Percentiles rank a stretch among this genome's conserved stretches.
Evolutionary conservation across 2,329 filamentous ascomycete genomes (phyloP).

Genomic region (Hymenoscyphus repandus): DNA sequence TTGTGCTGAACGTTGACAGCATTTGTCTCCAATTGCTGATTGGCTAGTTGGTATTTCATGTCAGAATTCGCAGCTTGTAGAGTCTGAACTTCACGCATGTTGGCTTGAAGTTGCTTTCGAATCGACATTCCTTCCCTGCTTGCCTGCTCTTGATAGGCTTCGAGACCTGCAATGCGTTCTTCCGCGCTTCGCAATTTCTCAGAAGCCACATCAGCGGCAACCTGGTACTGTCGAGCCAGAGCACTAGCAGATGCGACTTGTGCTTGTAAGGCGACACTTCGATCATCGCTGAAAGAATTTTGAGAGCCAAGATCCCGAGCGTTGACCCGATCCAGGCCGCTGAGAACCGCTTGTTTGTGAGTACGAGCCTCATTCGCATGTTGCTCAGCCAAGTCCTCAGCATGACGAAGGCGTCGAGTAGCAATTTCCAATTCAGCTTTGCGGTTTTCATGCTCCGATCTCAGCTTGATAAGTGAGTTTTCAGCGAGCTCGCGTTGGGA

Average conservation of each 20-base stretch:
- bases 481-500: slow-evolving; percentile 70
- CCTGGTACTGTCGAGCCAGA: slow-evolving; percentile 82
- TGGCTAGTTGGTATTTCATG: slow-evolving; percentile 74
- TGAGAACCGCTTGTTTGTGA: slow-evolving; percentile 76
- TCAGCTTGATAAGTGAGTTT: slow-evolving; percentile 68
- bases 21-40: slow-evolving; percentile 88
- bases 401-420: slow-evolving; percentile 71
- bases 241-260: slow-evolving; percentile 75
- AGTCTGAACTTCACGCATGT: slow-evolving; percentile 77
- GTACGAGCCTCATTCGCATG: slow-evolving; percentile 82
- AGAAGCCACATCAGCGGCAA: slow-evolving; percentile 78
- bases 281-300: slow-evolving; percentile 53
- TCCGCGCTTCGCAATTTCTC: slow-evolving; percentile 90
- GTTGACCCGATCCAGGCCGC: slow-evolving; percentile 72
- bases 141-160: slow-evolving; percentile 95
- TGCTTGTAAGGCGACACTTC: slow-evolving; percentile 67
- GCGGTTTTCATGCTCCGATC: slow-evolving; percentile 75
- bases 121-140: slow-evolving; percentile 89
- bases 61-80: slow-evolving; percentile 77
- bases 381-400: slow-evolving; percentile 82
- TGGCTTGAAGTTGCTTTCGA: slow-evolving; percentile 80
- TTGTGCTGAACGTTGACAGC: slow-evolving; percentile 88
- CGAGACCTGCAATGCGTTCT: slow-evolving; percentile 91
- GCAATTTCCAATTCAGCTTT: slow-evolving; percentile 71
- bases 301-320: slow-evolving; percentile 45